These are phyloP conservation scores for Fomitopsis serialis DNA, from an alignment of 768 basidiomycete species.

Conservation along the genomic window DNA sequence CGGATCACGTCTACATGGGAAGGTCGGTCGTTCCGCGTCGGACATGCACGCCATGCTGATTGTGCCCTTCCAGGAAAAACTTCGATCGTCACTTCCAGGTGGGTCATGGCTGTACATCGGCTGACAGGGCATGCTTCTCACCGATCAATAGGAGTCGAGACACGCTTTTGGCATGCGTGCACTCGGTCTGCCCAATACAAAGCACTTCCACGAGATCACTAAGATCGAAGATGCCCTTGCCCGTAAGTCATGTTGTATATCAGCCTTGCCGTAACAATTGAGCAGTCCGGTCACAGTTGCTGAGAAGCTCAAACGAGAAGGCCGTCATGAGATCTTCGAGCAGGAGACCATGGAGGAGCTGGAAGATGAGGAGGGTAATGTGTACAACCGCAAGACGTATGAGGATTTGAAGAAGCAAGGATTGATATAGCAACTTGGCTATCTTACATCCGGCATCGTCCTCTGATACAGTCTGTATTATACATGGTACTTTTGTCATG, in stretches of 20 bases:
- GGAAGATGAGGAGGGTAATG: constrained; percentile 97
- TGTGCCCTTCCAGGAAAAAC: constrained; percentile 65
- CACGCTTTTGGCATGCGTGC: constrained; percentile 99
- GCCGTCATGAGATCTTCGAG: constrained; percentile 88
- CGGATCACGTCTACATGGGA: constrained; percentile 95
- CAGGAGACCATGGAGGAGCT: constrained; percentile 97
- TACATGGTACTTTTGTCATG: background rate
- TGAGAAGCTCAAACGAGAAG: constrained; percentile 95
- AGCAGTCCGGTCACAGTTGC: constrained; percentile 49
- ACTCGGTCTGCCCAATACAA: constrained; percentile 94
- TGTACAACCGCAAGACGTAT: constrained; percentile 97
- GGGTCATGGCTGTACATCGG: constrained; percentile 4
- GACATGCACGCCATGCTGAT: background rate
- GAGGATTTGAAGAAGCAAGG: constrained; percentile 96
- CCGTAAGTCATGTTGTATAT: constrained; percentile 46
- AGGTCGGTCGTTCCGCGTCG: constrained; percentile 41
- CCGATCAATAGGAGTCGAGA: constrained; percentile 64
- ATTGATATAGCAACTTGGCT: constrained; percentile 40
- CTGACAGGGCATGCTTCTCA: background rate
- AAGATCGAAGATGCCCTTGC: constrained; percentile 94
- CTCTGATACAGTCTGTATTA: background rate
- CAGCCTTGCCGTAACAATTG: background rate
- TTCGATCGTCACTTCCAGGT: constrained; percentile 96
- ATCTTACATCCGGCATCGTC: background rate
- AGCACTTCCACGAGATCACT: constrained; percentile 99